Evolutionary conservation across 2,329 filamentous ascomycete species (phyloP).

Genomic region (Paecilomyces dactylethromorphus): DNA sequence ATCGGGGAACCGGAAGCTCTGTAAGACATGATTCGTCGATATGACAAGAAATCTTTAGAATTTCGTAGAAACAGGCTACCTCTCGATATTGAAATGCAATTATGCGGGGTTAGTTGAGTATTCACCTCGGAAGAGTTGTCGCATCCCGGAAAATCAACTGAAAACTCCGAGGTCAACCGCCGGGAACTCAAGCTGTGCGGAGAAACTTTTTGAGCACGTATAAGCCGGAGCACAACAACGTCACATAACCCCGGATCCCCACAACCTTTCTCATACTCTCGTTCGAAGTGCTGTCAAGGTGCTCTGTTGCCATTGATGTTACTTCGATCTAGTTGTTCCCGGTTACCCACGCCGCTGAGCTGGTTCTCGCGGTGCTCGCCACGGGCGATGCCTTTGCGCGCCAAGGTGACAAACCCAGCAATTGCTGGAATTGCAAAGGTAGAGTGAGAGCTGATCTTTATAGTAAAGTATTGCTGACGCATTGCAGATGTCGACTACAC

Average conservation of each 20-base stretch:
- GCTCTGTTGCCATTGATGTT: constrained; percentile 34
- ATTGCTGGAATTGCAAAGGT: constrained; percentile 50
- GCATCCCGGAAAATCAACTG: constrained; percentile 8
- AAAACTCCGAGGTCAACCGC: constrained; percentile 26
- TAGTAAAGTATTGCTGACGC: constrained; percentile 9
- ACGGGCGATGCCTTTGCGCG: constrained; percentile 69
- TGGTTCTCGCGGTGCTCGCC: constrained; percentile 38
- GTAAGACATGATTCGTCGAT: neutral
- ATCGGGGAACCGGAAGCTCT: neutral
- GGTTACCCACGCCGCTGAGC: constrained; percentile 38
- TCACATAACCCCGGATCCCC: neutral
- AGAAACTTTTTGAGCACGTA: constrained; percentile 1
- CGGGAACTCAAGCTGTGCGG: constrained; percentile 2
- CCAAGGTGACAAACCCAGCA: constrained; percentile 61
- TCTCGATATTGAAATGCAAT: neutral
- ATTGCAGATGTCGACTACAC: constrained; percentile 37
- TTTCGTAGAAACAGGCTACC: neutral
- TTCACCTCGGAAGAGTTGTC: neutral
- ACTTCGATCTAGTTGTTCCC: constrained; percentile 32
- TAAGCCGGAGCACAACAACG: neutral
- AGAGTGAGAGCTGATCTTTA: constrained; percentile 13
- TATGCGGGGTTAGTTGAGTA: neutral
- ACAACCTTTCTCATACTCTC: constrained; percentile 8
- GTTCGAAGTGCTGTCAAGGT: constrained; percentile 7
- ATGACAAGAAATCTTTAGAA: neutral